Conservation (phyloP, 75 land plant species). For the Chamaecyparis obtusa region DNA sequence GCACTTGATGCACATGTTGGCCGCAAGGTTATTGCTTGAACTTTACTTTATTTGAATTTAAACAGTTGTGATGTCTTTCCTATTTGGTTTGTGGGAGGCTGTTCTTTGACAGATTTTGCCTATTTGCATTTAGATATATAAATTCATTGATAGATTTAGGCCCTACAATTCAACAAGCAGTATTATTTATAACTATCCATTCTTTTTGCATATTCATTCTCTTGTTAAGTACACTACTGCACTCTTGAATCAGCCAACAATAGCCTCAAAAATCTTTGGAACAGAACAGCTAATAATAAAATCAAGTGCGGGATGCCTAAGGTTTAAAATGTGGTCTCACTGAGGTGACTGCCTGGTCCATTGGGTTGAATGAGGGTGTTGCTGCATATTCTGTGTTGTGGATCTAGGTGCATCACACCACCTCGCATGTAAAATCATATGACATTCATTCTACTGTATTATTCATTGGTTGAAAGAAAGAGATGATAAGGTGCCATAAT, state of each 20-base stretch:
- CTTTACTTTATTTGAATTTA: not conserved
- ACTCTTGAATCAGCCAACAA: not conserved
- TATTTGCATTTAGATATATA: not conserved
- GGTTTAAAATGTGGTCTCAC: not conserved
- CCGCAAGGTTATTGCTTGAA: constrained; percentile 42
- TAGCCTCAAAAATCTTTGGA: not conserved
- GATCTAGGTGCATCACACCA: not conserved
- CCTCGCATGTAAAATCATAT: not conserved
- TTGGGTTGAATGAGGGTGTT: not conserved
- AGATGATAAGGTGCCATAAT: not conserved
- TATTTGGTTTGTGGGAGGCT: not conserved
- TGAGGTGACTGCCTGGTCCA: not conserved
- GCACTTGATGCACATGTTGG: constrained; percentile 32
- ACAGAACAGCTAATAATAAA: not conserved
- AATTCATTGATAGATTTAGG: not conserved
- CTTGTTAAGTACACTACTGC: not conserved
- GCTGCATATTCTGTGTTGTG: not conserved
- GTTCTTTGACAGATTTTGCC: constrained; percentile 9
- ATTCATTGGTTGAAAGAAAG: not conserved
- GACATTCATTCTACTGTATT: not conserved
- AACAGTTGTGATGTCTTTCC: not conserved
- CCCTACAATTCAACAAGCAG: not conserved
- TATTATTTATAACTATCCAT: not conserved
- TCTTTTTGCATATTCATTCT: not conserved
- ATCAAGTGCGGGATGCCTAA: not conserved